Evolutionary conservation across 305 asterid genomes (phyloP).

Genomic region (Fraxinus xanthoxyloides): DNA sequence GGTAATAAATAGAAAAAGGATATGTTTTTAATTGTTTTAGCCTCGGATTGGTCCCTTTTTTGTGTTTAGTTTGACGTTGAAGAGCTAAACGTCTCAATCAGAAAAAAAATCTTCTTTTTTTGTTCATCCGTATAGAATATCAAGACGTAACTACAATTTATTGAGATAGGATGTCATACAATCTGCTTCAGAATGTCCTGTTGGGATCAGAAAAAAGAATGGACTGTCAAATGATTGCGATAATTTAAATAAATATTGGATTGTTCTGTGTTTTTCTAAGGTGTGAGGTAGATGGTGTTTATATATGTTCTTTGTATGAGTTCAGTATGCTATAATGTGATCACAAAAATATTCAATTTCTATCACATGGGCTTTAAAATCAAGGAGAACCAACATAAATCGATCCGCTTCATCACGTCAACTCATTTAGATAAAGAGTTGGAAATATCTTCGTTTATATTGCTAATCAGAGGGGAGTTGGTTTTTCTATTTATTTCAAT

Average conservation of each 20-base stretch:
- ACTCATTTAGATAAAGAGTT: not conserved
- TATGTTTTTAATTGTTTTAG: not conserved
- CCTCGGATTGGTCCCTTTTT: not conserved
- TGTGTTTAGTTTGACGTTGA: not conserved
- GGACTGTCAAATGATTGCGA: not conserved
- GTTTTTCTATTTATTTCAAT: not conserved
- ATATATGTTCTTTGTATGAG: not conserved
- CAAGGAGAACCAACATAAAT: not conserved
- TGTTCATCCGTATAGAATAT: not conserved
- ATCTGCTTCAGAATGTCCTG: not conserved
- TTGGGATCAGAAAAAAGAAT: not conserved
- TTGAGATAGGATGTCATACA: not conserved
- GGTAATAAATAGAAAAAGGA: not conserved
- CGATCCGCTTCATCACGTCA: not conserved
- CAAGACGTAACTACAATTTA: not conserved
- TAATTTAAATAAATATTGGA: not conserved
- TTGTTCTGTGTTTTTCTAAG: not conserved
- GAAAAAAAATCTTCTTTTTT: not conserved
- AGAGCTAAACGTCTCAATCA: not conserved
- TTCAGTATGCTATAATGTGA: not conserved
- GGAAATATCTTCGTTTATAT: not conserved
- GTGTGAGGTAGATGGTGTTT: not conserved
- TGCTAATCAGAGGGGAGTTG: not conserved
- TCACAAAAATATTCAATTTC: constrained; percentile 1
- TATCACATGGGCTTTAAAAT: not conserved